phyloP scores from a whole-genome alignment of 768 basidiomycete species.

The Kwoniella heveanensis region DNA sequence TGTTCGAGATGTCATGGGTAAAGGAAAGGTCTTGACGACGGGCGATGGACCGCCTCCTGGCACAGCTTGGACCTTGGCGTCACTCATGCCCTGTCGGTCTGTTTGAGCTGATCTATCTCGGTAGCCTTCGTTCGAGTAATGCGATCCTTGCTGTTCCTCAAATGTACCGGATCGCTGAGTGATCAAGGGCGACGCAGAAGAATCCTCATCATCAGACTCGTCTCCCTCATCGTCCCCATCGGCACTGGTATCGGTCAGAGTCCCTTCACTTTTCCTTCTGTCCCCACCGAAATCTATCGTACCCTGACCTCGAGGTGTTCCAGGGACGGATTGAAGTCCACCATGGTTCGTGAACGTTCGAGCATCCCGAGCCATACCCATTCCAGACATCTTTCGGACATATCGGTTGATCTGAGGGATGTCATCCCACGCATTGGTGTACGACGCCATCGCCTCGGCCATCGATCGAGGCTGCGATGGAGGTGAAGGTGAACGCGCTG shows the following conservation, averaged over 20 bases:
- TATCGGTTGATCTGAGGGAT: conserved; percentile 79
- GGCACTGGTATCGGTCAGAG: conserved; percentile 43
- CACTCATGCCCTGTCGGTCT: conserved; percentile 22
- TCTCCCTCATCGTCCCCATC: conserved; percentile 58
- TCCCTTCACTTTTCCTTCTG: not conserved
- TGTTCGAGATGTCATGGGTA: conserved; percentile 2
- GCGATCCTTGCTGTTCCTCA: conserved; percentile 6
- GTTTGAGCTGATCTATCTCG: conserved; percentile 43
- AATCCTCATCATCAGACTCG: conserved; percentile 50
- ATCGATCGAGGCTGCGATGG: conserved; percentile 64
- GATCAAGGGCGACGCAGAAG: conserved; percentile 60
- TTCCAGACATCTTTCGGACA: conserved; percentile 58
- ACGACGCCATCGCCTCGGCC: conserved; percentile 58
- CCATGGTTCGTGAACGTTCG: conserved; percentile 11
- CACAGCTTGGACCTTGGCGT: conserved; percentile 33
- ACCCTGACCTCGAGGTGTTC: conserved; percentile 24
- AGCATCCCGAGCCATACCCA: conserved; percentile 14
- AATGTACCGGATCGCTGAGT: conserved; percentile 56
- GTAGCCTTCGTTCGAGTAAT: conserved; percentile 25
- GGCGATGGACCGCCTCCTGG: conserved; percentile 25
- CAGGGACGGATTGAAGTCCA: conserved; percentile 30
- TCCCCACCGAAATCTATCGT: conserved; percentile 12
- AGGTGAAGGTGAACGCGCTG: conserved; percentile 45
- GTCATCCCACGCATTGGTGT: conserved; percentile 81
- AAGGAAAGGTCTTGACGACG: conserved; percentile 25